These are phyloP conservation scores for Scleromitrula shiraiana DNA, from an alignment of 2,329 filamentous ascomycete genomes.

Conservation along the genomic window DNA sequence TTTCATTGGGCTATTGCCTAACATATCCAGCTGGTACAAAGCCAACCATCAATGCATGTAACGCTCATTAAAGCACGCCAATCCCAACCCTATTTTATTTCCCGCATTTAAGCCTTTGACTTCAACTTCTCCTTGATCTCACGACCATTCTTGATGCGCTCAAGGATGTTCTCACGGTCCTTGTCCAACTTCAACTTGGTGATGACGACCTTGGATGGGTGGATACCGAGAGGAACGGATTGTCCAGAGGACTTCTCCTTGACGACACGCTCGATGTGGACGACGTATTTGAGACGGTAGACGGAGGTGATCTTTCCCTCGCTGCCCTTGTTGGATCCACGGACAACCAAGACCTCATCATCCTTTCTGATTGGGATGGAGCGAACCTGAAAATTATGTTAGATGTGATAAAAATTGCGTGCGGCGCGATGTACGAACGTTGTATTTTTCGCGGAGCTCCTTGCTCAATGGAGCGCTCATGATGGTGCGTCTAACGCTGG, in stretches of 20 bases:
- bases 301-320: slow-evolving; percentile 98
- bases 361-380: slow-evolving; percentile 97
- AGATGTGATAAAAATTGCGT: slow-evolving; percentile 8
- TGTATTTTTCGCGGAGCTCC: slow-evolving; percentile 98
- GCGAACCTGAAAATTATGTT: slow-evolving; percentile 60
- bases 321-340: slow-evolving; percentile 91
- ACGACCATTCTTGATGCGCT: slow-evolving; percentile 73
- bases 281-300: slow-evolving; percentile 96
- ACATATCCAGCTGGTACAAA: slow-evolving; percentile 10
- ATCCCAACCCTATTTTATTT: slow-evolving; percentile 10
- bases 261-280: slow-evolving; percentile 94
- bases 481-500: slow-evolving; percentile 87
- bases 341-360: slow-evolving; percentile 87
- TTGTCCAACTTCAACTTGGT: slow-evolving; percentile 98
- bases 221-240: slow-evolving; percentile 87
- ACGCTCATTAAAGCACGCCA: slow-evolving; percentile 18
- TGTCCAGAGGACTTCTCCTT: slow-evolving; percentile 98
- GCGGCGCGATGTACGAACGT: slow-evolving; percentile 54
- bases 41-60: slow-evolving; percentile 13
- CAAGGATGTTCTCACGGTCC: slow-evolving; percentile 83
- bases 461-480: slow-evolving; percentile 95
- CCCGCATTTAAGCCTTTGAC: slow-evolving; percentile 23
- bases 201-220: slow-evolving; percentile 95
- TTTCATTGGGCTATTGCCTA: slow-evolving; percentile 28
- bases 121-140: slow-evolving; percentile 61